A percentile compares a stretch with the other conserved stretches of the same genome.
phyloP scores from a whole-genome alignment of 2,329 filamentous ascomycete genomes.

The Exophiala spinifera region DNA sequence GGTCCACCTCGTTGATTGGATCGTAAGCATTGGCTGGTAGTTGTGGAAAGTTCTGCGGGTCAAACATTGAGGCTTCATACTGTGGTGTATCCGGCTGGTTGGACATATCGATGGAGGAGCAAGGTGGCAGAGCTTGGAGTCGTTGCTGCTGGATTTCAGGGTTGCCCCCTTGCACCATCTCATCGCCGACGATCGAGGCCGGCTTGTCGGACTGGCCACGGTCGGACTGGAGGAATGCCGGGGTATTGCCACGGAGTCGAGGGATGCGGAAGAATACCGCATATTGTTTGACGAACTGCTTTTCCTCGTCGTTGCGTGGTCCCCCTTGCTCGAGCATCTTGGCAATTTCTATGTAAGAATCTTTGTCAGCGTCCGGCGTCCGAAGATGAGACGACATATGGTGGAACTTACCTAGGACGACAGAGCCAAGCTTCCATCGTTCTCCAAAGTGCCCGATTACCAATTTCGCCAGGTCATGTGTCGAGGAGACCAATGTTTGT shows the following conservation, averaged over 20 bases:
- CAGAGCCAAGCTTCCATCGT: constrained; percentile 19
- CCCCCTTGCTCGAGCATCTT: constrained; percentile 18
- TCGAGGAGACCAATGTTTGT: constrained; percentile 16
- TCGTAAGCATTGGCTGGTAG: constrained; percentile 11
- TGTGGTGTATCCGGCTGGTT: neutral
- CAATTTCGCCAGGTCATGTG: constrained; percentile 18
- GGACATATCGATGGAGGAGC: constrained; percentile 1
- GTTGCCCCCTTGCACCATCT: neutral
- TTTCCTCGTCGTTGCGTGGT: constrained; percentile 12
- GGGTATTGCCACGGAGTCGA: constrained; percentile 13
- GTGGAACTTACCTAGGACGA: constrained; percentile 13
- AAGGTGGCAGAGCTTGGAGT: constrained; percentile 4
- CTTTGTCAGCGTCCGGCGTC: neutral
- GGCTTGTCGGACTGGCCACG: neutral
- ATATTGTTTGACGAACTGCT: constrained; percentile 19
- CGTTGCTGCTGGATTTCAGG: constrained; percentile 12
- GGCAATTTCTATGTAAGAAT: constrained; percentile 15
- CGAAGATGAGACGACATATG: too few species aligned
- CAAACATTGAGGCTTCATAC: constrained; percentile 15
- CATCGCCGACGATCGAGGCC: constrained; percentile 6
- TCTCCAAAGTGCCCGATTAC: constrained; percentile 17
- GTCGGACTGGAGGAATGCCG: constrained; percentile 1
- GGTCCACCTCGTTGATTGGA: constrained; percentile 10
- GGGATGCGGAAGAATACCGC: constrained; percentile 21
- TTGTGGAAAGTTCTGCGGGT: constrained; percentile 10